These are phyloP conservation scores for Suhomyces terraborum DNA, from an alignment of 1,139 yeast species.

Conservation along the genomic window DNA sequence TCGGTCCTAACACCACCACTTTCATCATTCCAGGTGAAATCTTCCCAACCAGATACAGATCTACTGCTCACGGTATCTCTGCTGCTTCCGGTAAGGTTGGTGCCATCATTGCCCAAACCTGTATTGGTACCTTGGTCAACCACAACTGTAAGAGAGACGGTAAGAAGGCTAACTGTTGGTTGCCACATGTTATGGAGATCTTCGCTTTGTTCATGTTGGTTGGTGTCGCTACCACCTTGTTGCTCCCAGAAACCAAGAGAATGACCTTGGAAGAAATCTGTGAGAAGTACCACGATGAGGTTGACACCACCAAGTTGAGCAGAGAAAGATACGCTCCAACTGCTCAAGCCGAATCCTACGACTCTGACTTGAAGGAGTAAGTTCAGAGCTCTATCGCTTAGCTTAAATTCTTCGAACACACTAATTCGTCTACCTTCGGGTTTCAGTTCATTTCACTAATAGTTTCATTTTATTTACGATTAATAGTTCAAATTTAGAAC, in stretches of 20 bases:
- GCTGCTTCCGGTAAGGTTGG: conserved; percentile 97
- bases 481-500: conserved; percentile 1
- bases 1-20: conserved; percentile 95
- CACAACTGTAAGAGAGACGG: conserved; percentile 65
- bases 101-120: conserved; percentile 93
- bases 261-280: conserved; percentile 79
- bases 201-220: conserved; percentile 87
- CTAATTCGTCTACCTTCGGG: background rate
- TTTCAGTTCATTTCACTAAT: conserved; percentile 8
- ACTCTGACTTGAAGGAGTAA: conserved; percentile 21
- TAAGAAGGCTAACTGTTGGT: conserved; percentile 62
- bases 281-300: conserved; percentile 78
- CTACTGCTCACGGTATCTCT: conserved; percentile 96
- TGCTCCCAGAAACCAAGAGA: conserved; percentile 89
- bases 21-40: conserved; percentile 95
- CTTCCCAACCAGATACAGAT: conserved; percentile 96
- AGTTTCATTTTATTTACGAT: conserved; percentile 3
- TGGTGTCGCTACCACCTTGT: conserved; percentile 64
- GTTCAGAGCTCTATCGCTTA: background rate
- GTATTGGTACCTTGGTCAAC: conserved; percentile 79
- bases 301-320: conserved; percentile 44
- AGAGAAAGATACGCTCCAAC: conserved; percentile 21
- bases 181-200: conserved; percentile 90
- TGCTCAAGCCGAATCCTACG: conserved; percentile 22
- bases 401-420: background rate